Conservation (phyloP, 176 grass and related monocot genomes). For the Avena insularis region DNA sequence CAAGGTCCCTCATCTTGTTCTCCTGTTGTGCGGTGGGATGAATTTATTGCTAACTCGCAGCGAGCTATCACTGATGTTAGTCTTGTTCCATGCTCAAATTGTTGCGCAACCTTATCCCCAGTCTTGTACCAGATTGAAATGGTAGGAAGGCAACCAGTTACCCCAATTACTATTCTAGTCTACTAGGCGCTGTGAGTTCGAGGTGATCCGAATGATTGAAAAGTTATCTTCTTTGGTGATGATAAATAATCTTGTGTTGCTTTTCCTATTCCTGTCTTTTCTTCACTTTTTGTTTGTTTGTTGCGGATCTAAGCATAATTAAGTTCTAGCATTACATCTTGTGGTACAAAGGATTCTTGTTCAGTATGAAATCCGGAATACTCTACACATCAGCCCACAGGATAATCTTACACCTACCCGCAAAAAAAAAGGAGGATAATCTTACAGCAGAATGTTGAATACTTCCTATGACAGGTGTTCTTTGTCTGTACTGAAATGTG, state of each 20-base stretch:
- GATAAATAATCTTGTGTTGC: background rate
- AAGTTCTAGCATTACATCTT: slow-evolving; percentile 4
- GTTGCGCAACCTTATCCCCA: background rate
- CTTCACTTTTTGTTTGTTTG: background rate
- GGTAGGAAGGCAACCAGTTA: background rate
- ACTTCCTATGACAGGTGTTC: background rate
- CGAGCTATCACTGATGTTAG: background rate
- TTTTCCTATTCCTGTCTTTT: slow-evolving; percentile 12
- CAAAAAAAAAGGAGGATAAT: background rate
- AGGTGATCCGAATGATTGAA: too few species aligned
- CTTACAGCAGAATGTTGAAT: background rate
- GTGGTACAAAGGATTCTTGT: background rate
- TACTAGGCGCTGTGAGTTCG: background rate
- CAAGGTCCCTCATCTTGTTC: background rate
- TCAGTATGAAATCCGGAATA: background rate
- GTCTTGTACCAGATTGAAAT: background rate
- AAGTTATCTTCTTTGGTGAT: background rate
- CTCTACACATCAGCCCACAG: background rate
- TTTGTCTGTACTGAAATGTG: slow-evolving; percentile 8
- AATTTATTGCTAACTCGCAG: background rate
- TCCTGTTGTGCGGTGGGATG: slow-evolving; percentile 1
- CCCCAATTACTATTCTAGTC: background rate
- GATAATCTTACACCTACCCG: background rate
- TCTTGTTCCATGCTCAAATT: background rate
- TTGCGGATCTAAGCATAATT: background rate